phyloP scores from a whole-genome alignment of 169 alveolate genomes.

The Ichthyophthirius multifiliis region DNA sequence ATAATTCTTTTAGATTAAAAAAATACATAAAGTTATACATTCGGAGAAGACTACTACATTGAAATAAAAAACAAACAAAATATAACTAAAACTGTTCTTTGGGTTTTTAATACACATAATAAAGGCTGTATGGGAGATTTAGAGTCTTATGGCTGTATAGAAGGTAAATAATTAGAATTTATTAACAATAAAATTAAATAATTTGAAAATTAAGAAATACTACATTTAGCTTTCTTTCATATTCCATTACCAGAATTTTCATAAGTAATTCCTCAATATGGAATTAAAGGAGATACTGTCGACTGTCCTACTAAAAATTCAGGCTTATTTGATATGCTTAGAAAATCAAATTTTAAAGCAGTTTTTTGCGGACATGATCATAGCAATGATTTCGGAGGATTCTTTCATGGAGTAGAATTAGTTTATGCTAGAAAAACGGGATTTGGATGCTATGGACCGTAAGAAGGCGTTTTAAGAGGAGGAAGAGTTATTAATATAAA shows the following conservation, averaged over 20 bases:
- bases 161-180: not conserved
- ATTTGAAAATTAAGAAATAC: not conserved
- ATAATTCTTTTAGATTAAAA: conserved; percentile 35
- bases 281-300: conserved; percentile 19
- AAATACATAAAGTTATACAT: too few relatives aligned
- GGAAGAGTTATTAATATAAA: not conserved
- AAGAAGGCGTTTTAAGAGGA: not conserved
- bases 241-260: conserved; percentile 25
- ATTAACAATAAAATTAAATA: not conserved
- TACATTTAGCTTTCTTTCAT: conserved; percentile 9
- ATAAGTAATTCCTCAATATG: too few relatives aligned
- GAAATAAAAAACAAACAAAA: too few relatives aligned
- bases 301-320: conserved; percentile 24
- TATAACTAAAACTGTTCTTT: not conserved
- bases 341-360: conserved; percentile 9
- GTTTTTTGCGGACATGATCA: conserved; percentile 39
- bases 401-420: conserved; percentile 10
- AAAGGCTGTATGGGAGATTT: not conserved
- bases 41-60: too few relatives aligned
- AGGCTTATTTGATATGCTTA: conserved; percentile 17
- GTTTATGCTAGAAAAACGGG: conserved; percentile 44
- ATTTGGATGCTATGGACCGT: conserved; percentile 26
- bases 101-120: not conserved
- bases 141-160: not conserved
- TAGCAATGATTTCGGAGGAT: conserved; percentile 29